Evolutionary conservation across 352 stramenopile genomes (phyloP), one percentile per base, ranked within the genome.

Genomic region (Globisporangium alternatum): DNA sequence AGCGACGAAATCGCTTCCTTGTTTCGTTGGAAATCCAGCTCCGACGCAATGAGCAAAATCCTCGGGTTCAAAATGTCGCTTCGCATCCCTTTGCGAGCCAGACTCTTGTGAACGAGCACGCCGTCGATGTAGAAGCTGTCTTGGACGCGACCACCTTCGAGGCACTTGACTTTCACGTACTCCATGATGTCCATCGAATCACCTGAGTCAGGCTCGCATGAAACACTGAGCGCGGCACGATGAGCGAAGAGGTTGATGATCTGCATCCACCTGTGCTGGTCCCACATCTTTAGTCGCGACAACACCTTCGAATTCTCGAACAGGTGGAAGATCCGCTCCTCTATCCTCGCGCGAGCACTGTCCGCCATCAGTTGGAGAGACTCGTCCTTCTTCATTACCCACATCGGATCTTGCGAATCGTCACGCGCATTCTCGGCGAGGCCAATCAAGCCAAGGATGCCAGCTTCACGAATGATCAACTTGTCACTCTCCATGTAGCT

Each of bases 51-150:
- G 37, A 96, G 60, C n/a, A 96, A 59, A 61, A 96, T 92, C 1
- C 88, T 80, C 3, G 88, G 88, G 19, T 91, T 86, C 30, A 83
- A 52, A 62, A 96, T 90, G 49, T 89, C 76, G 55, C 77, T 86
- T 43, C 88, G 86, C 88, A 96, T 96, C 15, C 77, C 73, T 64
- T 96, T 96, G 19, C 86, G 82, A 6, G 88, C 82, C 47, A 94
- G 55, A 58, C 83, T 90, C 66, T 95, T 94, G 70, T 93, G 86
- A 10, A 94, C 68, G n/a, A 96, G 80, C n/a, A 96, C 86, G 19
- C 88, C 88, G 44, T 94, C 83, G 44, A 96, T 93, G 69, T 93
- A 93, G 64, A 95, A 93, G 65, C 86, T 93, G 60, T 96, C 88
- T 70, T 85, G 77, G 13, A 90, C 78, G 9, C 74, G 69, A 0